Conservation (phyloP, 768 basidiomycete genomes). For the Boletus vinaceobasis region DNA sequence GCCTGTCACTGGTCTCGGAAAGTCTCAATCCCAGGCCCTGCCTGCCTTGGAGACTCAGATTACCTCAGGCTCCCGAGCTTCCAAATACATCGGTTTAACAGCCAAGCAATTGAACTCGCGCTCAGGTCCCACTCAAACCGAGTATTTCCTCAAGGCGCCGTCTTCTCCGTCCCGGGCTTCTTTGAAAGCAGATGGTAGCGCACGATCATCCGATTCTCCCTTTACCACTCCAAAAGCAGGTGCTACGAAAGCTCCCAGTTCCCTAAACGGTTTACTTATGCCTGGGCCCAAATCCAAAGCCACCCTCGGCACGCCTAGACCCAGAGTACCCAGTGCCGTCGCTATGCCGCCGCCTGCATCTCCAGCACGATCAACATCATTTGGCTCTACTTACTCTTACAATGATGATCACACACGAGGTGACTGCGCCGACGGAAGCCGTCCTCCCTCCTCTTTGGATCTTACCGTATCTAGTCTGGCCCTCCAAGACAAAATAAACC, state of each 20-base stretch:
- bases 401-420: slow-evolving; percentile 28
- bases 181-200: slow-evolving; percentile 37
- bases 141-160: slow-evolving; percentile 26
- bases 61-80: slow-evolving; percentile 81
- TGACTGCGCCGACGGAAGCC: slow-evolving; percentile 9
- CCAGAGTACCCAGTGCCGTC: slow-evolving; percentile 65
- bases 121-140: slow-evolving; percentile 14
- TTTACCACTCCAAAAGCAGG: slow-evolving; percentile 65
- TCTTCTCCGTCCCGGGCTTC: slow-evolving; percentile 37
- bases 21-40: slow-evolving; percentile 28
- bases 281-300: slow-evolving; percentile 31
- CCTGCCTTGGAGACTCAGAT: slow-evolving; percentile 42
- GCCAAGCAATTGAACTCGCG: slow-evolving; percentile 72
- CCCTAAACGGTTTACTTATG: slow-evolving; percentile 11
- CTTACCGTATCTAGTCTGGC: slow-evolving; percentile 38
- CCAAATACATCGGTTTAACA: slow-evolving; percentile 81
- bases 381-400: slow-evolving; percentile 38
- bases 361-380: slow-evolving; percentile 39
- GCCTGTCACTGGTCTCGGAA: slow-evolving; percentile 30
- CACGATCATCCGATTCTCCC: slow-evolving; percentile 47
- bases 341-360: slow-evolving; percentile 82
- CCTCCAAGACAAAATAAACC: slow-evolving; percentile 49
- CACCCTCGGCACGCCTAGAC: slow-evolving; percentile 51
- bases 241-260: slow-evolving; percentile 27
- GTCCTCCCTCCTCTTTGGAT: slow-evolving; percentile 30